Evolutionary conservation across 805 yeast species (phyloP).

Genomic region (Teunomyces aglyptinius): DNA sequence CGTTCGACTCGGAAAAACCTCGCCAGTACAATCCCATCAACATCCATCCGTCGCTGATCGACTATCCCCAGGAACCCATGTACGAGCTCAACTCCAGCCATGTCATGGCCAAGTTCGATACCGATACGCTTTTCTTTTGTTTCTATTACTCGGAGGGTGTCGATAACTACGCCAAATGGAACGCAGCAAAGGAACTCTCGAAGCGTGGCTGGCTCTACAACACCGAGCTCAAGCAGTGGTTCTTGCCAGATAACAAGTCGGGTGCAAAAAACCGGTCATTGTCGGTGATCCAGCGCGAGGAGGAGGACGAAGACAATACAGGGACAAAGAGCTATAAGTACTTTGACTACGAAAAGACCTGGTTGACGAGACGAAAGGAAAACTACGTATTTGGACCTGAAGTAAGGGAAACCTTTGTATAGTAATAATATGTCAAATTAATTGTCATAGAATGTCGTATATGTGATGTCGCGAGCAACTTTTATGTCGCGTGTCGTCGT

Average conservation of each 20-base stretch:
- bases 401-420: conserved; percentile 26
- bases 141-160: conserved; percentile 70
- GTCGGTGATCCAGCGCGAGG: conserved; percentile 19
- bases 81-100: conserved; percentile 61
- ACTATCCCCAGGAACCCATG: conserved; percentile 85
- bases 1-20: conserved; percentile 85
- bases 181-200: conserved; percentile 76
- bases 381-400: conserved; percentile 33
- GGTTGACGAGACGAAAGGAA: conserved; percentile 48
- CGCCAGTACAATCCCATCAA: conserved; percentile 70
- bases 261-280: conserved; percentile 26
- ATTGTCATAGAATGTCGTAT: conserved; percentile 1
- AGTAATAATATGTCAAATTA: too few species aligned
- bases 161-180: conserved; percentile 35
- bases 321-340: conserved; percentile 60
- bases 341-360: conserved; percentile 73
- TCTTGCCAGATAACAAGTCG: conserved; percentile 59
- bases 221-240: conserved; percentile 76
- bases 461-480: too few species aligned
- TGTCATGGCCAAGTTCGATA: conserved; percentile 68
- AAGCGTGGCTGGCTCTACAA: conserved; percentile 82
- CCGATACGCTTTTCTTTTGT: conserved; percentile 86
- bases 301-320: conserved; percentile 35
- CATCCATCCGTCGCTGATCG: conserved; percentile 86
- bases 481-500: not conserved